Conservation (phyloP, 2,329 filamentous ascomycete species). For the Colletotrichum paranaense region DNA sequence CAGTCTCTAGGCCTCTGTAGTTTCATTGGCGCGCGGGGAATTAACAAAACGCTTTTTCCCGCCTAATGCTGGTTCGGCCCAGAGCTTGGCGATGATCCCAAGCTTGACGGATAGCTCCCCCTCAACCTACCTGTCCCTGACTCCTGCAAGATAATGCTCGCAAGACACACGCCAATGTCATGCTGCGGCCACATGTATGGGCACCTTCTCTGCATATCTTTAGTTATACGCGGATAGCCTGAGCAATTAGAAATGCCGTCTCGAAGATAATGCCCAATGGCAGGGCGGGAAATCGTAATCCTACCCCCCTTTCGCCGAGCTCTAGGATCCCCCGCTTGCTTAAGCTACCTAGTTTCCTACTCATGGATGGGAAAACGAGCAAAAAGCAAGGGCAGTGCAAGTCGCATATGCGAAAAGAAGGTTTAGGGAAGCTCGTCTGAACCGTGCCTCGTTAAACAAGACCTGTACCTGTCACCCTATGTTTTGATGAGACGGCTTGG, state of each 20-base stretch:
- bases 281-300: background rate
- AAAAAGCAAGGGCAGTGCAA: background rate
- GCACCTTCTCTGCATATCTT: background rate
- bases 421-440: background rate
- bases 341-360: background rate
- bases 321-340: background rate
- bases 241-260: background rate
- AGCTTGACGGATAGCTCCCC: too few relatives aligned
- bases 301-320: background rate
- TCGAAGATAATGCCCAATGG: background rate
- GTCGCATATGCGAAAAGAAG: background rate
- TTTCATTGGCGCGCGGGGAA: background rate
- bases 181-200: too few relatives aligned
- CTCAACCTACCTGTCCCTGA: too few relatives aligned
- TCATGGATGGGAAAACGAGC: background rate
- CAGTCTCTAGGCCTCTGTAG: background rate
- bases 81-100: too few relatives aligned
- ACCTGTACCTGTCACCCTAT: background rate
- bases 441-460: background rate
- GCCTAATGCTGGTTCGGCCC: too few relatives aligned
- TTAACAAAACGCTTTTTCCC: too few relatives aligned
- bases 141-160: too few relatives aligned
- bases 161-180: too few relatives aligned
- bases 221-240: background rate
- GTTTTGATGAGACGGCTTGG: background rate